Base-by-base conservation (phyloP, 2,329 filamentous ascomycete species). In the Elsinoe ampelina region DNA sequence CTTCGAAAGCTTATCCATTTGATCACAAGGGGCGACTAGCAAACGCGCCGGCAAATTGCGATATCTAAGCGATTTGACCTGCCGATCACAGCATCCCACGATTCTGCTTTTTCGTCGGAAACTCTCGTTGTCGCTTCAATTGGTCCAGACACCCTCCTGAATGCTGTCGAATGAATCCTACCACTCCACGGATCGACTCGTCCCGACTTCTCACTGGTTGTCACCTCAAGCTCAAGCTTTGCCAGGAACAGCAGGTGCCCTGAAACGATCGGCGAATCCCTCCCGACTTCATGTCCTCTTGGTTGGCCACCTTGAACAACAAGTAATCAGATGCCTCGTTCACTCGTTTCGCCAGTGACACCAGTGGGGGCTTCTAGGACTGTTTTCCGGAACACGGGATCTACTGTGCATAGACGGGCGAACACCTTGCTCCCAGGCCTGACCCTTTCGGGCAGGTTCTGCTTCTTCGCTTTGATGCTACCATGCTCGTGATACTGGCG, bases 31-130 rank as follows among this genome's bases (percentile, higher is more conserved):
- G 38, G 39, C 41, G 42, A 48, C 41, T 56, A 56, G 54, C 35
- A 7, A 19, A 5, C 17, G 32, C 39, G 54, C 30, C 54, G 41
- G 20, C 54, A 26, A 47, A 47, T 36, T 47, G 26, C 54, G 39
- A 56, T 47, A 43, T 26, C 54, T 56, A 56, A 56, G 54, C 54
- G 54, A 56, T 41, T n/a, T 30, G 54, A 45, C 30, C 54, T 56
- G 54, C 54, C 54, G 41, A 56, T 43, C 38, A n/a, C 10, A 56
- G 20, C 54, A 41, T 11, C 41, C 19, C 26, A 15, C 11, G 3
- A 34, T 26, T 22, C 38, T 45, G 19, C 30, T 15, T 36, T 13
- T 10, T 38, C 48, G 22, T 39, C 8, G 32, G 26, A 38, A 38
- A 39, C 48, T 35, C 32, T 50, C 26, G 45, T 8, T 4, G 45